These are phyloP conservation scores for Cyathus striatus DNA, from an alignment of 768 basidiomycete species.

Conservation along the genomic window DNA sequence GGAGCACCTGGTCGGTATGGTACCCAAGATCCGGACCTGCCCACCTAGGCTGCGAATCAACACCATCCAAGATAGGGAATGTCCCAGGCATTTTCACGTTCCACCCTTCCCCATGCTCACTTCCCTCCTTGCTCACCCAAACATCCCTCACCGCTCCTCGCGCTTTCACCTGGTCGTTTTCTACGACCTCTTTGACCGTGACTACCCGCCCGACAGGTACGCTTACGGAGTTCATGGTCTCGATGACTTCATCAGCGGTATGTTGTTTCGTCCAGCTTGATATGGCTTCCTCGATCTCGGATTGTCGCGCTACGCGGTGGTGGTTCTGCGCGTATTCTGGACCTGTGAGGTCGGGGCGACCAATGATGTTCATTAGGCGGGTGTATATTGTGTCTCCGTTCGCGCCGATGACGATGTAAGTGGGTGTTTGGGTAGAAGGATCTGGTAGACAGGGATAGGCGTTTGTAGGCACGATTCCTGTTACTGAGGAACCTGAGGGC, in stretches of 20 bases:
- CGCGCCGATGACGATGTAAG: slow-evolving; percentile 67
- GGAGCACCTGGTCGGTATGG: slow-evolving; percentile 49
- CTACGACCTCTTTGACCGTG: slow-evolving; percentile 58
- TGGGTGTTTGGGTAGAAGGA: slow-evolving; percentile 32
- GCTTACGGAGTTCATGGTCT: slow-evolving; percentile 41
- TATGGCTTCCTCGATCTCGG: slow-evolving; percentile 61
- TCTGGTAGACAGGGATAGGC: slow-evolving; percentile 63
- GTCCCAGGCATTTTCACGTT: slow-evolving; percentile 64
- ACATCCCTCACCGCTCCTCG: slow-evolving; percentile 59
- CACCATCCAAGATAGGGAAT: slow-evolving; percentile 58
- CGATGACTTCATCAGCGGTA: slow-evolving; percentile 49
- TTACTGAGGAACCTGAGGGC: slow-evolving; percentile 71
- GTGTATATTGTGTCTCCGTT: slow-evolving; percentile 69
- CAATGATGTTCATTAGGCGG: slow-evolving; percentile 58
- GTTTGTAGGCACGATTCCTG: slow-evolving; percentile 73
- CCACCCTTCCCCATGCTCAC: too few relatives aligned
- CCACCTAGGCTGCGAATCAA: slow-evolving; percentile 55
- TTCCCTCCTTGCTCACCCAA: slow-evolving; percentile 32
- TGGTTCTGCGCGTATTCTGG: slow-evolving; percentile 50
- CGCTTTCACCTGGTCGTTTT: slow-evolving; percentile 48
- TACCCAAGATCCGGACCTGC: slow-evolving; percentile 63
- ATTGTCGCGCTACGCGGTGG: slow-evolving; percentile 59
- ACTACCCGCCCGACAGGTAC: slow-evolving; percentile 65
- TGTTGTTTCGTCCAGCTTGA: slow-evolving; percentile 49
- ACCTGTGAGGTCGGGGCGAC: slow-evolving; percentile 54